These are phyloP conservation scores for Mycosphaerella arachidis DNA, from an alignment of 2,329 filamentous ascomycete species.

Conservation along the genomic window DNA sequence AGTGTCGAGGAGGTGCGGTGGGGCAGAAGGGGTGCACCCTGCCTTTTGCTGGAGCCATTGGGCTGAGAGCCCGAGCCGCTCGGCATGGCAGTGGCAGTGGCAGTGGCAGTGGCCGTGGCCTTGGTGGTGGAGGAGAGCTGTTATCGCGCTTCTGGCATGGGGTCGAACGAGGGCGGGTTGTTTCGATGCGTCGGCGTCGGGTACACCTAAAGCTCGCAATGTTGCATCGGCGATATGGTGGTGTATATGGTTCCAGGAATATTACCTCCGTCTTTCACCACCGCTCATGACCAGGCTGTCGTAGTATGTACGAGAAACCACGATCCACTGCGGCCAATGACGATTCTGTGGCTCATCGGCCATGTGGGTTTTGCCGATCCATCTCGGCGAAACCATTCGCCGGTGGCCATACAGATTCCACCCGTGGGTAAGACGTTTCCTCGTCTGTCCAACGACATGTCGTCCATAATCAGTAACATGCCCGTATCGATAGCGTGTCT, in stretches of 20 bases:
- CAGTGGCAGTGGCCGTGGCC: background rate
- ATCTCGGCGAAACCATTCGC: background rate
- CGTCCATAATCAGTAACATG: background rate
- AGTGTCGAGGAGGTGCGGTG: slow-evolving; percentile 51
- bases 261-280: background rate
- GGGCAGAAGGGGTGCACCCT: slow-evolving; percentile 15
- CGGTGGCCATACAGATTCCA: background rate
- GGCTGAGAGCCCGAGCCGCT: background rate
- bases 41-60: background rate
- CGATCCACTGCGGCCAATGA: background rate
- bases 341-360: background rate
- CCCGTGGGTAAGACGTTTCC: background rate
- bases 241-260: background rate
- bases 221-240: no score
- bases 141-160: background rate
- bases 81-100: background rate
- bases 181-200: background rate
- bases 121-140: background rate
- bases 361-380: background rate
- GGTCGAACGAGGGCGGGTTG: background rate
- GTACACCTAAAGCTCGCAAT: background rate
- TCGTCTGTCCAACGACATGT: background rate
- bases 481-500: background rate
- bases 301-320: background rate
- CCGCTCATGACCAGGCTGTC: background rate